A percentile compares a stretch with the other conserved stretches of the same genome.
Evolutionary conservation across 2,329 filamentous ascomycete species (phyloP).

Genomic region (Penicillium sp.): DNA sequence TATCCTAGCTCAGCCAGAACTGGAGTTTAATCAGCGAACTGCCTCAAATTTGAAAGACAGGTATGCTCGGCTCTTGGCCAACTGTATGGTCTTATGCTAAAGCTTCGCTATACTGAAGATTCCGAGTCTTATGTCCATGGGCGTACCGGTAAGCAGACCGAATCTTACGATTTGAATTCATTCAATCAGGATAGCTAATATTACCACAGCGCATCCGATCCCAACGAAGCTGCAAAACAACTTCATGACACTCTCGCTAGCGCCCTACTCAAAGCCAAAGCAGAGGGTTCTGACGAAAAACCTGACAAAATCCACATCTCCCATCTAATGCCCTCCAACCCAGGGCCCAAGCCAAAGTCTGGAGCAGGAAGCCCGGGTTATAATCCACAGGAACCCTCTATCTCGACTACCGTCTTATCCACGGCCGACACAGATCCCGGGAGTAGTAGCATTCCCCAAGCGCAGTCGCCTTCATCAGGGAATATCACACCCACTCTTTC

Average conservation of each 20-base stretch:
- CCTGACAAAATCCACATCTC: conserved; percentile 27
- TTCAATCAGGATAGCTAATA: not conserved
- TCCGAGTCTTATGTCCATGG: conserved; percentile 55
- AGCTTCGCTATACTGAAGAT: conserved; percentile 34
- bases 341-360: conserved; percentile 13
- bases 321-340: conserved; percentile 22
- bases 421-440: conserved; percentile 15
- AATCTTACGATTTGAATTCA: not conserved
- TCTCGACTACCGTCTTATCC: conserved; percentile 19
- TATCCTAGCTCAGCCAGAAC: conserved; percentile 57
- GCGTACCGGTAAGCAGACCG: conserved; percentile 37
- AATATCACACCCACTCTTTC: conserved; percentile 32
- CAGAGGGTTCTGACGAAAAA: conserved; percentile 21
- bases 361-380: conserved; percentile 11
- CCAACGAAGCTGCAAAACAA: conserved; percentile 37
- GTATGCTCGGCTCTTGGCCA: conserved; percentile 26
- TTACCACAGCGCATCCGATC: conserved; percentile 29
- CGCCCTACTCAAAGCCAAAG: conserved; percentile 32
- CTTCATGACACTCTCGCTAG: conserved; percentile 38
- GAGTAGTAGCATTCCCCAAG: conserved; percentile 11
- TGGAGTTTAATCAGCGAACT: conserved; percentile 58
- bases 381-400: conserved; percentile 18
- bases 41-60: conserved; percentile 63
- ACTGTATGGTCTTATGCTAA: conserved; percentile 15
- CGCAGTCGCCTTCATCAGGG: conserved; percentile 16